Evolutionary conservation across 2,329 filamentous ascomycete genomes (phyloP).

Genomic region (Diaporthe nobilis): DNA sequence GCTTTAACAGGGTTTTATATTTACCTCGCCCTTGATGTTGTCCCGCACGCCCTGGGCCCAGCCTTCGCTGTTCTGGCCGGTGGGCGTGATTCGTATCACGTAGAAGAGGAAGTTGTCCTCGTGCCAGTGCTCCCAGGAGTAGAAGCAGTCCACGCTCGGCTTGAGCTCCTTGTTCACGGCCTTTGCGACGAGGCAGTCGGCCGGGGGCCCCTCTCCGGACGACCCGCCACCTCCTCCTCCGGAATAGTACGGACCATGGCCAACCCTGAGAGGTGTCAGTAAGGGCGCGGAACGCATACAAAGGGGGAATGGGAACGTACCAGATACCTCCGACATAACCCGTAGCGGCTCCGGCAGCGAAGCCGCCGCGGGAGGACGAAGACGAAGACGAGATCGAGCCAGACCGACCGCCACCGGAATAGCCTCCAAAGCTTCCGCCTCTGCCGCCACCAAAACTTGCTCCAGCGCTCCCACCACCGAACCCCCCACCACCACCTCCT

Average conservation of each 20-base stretch:
- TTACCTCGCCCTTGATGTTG: slow-evolving; percentile 21
- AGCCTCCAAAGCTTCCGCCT: slow-evolving; percentile 2
- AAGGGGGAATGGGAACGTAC: background rate
- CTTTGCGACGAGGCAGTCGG: slow-evolving; percentile 23
- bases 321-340: slow-evolving; percentile 15
- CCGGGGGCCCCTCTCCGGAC: background rate
- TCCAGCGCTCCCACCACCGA: background rate
- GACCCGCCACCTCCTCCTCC: background rate
- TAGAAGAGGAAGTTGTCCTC: slow-evolving; percentile 28
- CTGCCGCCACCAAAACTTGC: background rate
- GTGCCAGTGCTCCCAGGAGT: slow-evolving; percentile 32
- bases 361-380: background rate
- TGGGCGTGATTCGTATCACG: slow-evolving; percentile 30
- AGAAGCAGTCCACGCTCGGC: slow-evolving; percentile 34
- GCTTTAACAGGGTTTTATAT: background rate
- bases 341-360: background rate
- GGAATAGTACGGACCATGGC: background rate
- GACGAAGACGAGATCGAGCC: background rate
- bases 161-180: slow-evolving; percentile 23
- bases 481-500: background rate
- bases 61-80: slow-evolving; percentile 5
- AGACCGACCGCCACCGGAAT: background rate
- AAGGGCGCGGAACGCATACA: background rate
- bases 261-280: background rate
- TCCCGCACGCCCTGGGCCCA: slow-evolving; percentile 20